These are phyloP conservation scores for Xylaria polymorpha DNA, from an alignment of 2,329 filamentous ascomycete genomes.

Conservation along the genomic window DNA sequence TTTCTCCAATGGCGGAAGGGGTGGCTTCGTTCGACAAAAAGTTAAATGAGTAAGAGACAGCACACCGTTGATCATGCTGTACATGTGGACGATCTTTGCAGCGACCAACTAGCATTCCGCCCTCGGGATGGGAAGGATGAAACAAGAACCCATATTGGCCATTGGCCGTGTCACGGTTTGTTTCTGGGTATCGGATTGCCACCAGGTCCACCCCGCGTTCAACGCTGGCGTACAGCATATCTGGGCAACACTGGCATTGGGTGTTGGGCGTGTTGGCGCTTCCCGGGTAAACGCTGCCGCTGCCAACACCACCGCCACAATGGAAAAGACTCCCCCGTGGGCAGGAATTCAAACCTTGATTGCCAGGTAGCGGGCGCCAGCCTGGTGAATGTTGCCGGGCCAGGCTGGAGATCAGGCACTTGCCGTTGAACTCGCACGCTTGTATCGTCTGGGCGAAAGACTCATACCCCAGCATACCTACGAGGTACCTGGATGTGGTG, in stretches of 20 bases:
- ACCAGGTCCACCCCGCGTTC: slow-evolving; percentile 24
- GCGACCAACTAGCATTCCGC: slow-evolving; percentile 25
- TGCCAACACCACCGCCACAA: slow-evolving; percentile 25
- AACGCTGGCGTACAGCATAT: slow-evolving; percentile 4
- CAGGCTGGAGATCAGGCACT: slow-evolving; percentile 11
- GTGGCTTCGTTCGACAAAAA: slow-evolving; percentile 22
- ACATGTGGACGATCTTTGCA: slow-evolving; percentile 30
- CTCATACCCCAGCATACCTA: neutral
- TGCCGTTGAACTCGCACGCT: slow-evolving; percentile 5
- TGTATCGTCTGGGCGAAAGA: neutral
- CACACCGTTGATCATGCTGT: slow-evolving; percentile 33
- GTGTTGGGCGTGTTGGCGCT: slow-evolving; percentile 26
- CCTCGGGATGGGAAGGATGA: slow-evolving; percentile 31
- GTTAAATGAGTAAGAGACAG: slow-evolving; percentile 34
- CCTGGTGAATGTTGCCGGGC: slow-evolving; percentile 2
- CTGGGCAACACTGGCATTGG: neutral
- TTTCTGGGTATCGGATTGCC: slow-evolving; percentile 29
- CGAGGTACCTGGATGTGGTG: neutral
- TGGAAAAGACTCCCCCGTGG: slow-evolving; percentile 1
- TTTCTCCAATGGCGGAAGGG: slow-evolving; percentile 19
- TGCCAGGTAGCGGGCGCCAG: slow-evolving; percentile 19
- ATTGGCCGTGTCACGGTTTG: slow-evolving; percentile 33
- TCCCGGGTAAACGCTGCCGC: slow-evolving; percentile 34
- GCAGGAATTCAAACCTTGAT: slow-evolving; percentile 7
- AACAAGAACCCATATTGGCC: slow-evolving; percentile 32